A percentile compares a stretch with the other conserved stretches of the same genome.
Conservation (phyloP, 169 alveolate species). For the Plasmodium ovale region DNA sequence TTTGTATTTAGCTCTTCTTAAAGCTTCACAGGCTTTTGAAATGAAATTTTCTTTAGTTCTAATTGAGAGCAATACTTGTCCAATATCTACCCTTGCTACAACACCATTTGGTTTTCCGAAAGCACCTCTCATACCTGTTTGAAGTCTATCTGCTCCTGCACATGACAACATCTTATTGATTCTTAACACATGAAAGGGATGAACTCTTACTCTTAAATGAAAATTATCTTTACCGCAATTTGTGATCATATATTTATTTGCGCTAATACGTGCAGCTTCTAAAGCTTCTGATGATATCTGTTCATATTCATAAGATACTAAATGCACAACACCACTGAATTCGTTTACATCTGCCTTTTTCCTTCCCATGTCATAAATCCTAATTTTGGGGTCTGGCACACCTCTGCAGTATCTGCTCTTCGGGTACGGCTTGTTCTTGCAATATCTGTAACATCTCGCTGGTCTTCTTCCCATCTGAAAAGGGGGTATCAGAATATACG, state of each 20-base stretch:
- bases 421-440: constrained; percentile 99
- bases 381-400: constrained; percentile 99
- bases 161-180: constrained; percentile 99
- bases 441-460: constrained; percentile 99
- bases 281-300: constrained; percentile 99
- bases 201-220: constrained; percentile 98
- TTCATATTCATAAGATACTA: constrained; percentile 99
- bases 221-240: constrained; percentile 98
- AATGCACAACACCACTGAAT: constrained; percentile 97
- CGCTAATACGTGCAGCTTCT: constrained; percentile 99
- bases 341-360: constrained; percentile 98
- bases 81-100: constrained; percentile 97
- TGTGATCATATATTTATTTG: constrained; percentile 98
- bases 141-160: constrained; percentile 99
- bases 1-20: constrained; percentile 98
- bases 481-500: neutral
- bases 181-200: constrained; percentile 99
- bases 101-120: constrained; percentile 99
- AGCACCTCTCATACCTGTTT: constrained; percentile 99
- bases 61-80: constrained; percentile 96
- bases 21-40: constrained; percentile 94
- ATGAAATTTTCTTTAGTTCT: constrained; percentile 92
- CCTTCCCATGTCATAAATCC: constrained; percentile 98
- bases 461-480: constrained; percentile 99
- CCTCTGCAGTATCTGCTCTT: constrained; percentile 99